phyloP scores from a whole-genome alignment of 306 rosid species.

The Inga laurina region DNA sequence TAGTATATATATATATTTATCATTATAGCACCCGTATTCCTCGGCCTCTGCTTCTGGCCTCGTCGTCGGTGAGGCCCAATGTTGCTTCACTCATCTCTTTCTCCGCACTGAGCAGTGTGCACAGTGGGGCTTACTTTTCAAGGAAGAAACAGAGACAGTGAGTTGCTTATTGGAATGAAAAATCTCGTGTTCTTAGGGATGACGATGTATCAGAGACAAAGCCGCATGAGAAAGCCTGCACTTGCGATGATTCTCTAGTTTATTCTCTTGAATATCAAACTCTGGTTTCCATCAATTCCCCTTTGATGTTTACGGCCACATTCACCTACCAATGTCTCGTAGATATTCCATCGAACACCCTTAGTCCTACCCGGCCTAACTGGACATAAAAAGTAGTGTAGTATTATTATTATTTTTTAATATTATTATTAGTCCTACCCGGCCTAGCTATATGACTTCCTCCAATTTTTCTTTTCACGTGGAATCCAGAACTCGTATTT shows the following conservation, averaged over 20 bases:
- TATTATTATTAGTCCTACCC: no score
- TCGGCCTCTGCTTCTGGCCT: neutral
- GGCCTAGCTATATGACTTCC: no score
- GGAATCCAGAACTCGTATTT: no score
- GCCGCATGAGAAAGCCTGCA: conserved; percentile 16
- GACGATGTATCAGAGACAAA: conserved; percentile 13
- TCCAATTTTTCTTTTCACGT: no score
- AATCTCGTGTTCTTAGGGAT: conserved; percentile 1
- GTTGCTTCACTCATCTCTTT: neutral
- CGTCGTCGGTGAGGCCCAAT: neutral
- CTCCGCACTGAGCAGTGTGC: neutral
- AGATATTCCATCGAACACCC: neutral
- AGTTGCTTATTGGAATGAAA: neutral
- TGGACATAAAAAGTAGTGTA: neutral
- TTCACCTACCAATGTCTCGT: neutral
- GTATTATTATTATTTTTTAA: no score
- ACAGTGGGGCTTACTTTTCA: neutral
- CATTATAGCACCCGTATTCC: neutral
- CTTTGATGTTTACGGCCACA: neutral
- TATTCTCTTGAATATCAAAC: neutral
- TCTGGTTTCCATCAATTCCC: neutral
- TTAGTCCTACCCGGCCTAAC: neutral
- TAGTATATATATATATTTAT: neutral
- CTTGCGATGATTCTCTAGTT: neutral
- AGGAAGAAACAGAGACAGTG: neutral